phyloP scores from a whole-genome alignment of 1,284 basidiomycete genomes.

The Pascua sp. region DNA sequence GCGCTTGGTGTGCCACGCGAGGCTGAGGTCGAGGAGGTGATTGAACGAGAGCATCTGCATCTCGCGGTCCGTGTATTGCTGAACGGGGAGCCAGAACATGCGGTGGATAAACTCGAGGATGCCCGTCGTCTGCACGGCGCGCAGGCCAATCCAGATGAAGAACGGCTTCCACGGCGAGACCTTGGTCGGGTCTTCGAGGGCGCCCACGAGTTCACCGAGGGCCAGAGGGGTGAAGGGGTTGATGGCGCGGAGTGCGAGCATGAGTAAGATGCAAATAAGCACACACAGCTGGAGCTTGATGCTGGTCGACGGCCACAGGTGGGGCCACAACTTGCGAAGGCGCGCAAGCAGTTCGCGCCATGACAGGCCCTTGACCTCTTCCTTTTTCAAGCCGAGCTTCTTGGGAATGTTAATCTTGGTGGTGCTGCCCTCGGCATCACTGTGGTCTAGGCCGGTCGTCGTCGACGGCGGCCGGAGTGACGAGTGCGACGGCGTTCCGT shows the following conservation, averaged over 20 bases:
- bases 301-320: conserved; percentile 44
- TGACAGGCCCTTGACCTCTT: conserved; percentile 23
- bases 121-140: conserved; percentile 26
- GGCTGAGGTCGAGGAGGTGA: conserved; percentile 82
- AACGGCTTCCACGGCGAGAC: conserved; percentile 31
- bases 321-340: conserved; percentile 33
- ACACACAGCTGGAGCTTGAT: conserved; percentile 34
- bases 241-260: conserved; percentile 20
- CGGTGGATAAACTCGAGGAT: conserved; percentile 86
- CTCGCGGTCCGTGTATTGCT: conserved; percentile 87
- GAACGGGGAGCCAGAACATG: conserved; percentile 94
- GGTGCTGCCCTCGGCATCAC: too few relatives aligned
- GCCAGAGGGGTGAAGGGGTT: conserved; percentile 33
- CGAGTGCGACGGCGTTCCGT: too few relatives aligned
- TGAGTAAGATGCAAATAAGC: conserved; percentile 26
- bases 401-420: conserved; percentile 34
- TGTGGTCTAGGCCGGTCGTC: too few relatives aligned
- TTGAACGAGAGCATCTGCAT: conserved; percentile 90
- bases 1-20: conserved; percentile 88
- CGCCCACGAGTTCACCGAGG: conserved; percentile 33
- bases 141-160: conserved; percentile 29
- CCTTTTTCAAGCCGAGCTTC: conserved; percentile 35
- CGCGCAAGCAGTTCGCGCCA: conserved; percentile 33
- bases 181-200: conserved; percentile 16
- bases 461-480: too few relatives aligned